A percentile compares a stretch with the other conserved stretches of the same genome.
Conservation (phyloP, 2,329 filamentous ascomycete genomes). For the Fusarium lyarnte region DNA sequence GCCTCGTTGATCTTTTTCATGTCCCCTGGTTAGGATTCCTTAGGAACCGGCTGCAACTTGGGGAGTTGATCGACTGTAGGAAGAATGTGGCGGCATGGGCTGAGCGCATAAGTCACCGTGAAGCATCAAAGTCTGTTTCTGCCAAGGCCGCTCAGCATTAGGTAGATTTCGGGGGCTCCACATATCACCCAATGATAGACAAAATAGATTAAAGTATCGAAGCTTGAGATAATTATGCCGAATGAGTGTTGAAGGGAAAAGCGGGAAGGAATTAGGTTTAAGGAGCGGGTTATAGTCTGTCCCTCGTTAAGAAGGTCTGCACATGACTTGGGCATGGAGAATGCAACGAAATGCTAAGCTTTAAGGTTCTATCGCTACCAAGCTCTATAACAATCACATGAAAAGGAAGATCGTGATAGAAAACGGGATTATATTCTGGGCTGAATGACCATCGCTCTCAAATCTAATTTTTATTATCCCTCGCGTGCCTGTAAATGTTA, state of each 20-base stretch:
- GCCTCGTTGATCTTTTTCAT: not conserved
- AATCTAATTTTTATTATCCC: not conserved
- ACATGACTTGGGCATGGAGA: not conserved
- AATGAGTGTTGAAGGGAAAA: not conserved
- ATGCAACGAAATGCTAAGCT: not conserved
- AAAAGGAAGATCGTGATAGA: not conserved
- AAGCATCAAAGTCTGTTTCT: not conserved
- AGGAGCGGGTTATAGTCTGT: not conserved
- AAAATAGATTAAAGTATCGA: accelerated
- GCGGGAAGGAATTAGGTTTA: not conserved
- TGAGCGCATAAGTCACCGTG: not conserved
- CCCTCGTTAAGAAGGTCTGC: not conserved
- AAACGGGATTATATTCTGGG: not conserved
- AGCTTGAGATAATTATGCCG: not conserved
- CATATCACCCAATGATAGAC: not conserved
- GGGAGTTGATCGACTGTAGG: not conserved
- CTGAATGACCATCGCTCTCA: not conserved
- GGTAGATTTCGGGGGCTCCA: not conserved
- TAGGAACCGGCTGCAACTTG: not conserved
- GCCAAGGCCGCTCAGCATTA: not conserved
- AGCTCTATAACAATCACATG: not conserved
- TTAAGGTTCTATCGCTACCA: not conserved
- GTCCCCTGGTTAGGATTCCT: not conserved
- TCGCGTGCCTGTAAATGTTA: not conserved
- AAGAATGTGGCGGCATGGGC: not conserved